phyloP scores from a whole-genome alignment of 257 asterid species.

The Salvia hispanica region DNA sequence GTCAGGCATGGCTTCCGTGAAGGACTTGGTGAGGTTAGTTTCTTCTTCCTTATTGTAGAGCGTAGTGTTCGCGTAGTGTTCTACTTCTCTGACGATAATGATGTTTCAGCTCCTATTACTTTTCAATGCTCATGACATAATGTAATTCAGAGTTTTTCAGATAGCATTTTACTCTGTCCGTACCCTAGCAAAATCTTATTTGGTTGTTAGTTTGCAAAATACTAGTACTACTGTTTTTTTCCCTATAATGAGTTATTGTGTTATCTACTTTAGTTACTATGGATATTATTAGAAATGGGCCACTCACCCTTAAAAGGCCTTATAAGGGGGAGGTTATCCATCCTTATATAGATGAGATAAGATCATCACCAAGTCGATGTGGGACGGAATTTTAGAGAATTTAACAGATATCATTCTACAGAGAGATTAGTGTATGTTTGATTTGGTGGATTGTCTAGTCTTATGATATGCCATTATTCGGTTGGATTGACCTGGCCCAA shows the following conservation, averaged over 20 bases:
- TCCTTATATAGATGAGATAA: too few species aligned
- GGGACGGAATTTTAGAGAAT: too few species aligned
- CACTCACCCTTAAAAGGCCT: too few species aligned
- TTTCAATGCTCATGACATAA: neutral
- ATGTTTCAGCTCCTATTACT: neutral
- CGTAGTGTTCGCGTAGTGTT: neutral
- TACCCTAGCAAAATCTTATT: neutral
- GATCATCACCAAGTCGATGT: too few species aligned
- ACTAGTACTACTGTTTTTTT: neutral
- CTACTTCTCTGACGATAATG: neutral
- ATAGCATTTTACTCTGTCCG: too few species aligned
- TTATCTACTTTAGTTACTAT: conserved; percentile 1
- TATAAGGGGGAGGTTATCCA: too few species aligned
- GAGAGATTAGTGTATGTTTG: neutral
- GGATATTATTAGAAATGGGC: too few species aligned
- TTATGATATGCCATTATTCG: too few species aligned
- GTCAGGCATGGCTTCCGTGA: conserved; percentile 48
- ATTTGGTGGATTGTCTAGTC: too few species aligned
- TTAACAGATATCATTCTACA: neutral
- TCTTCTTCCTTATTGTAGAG: neutral
- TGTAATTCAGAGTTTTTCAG: too few species aligned
- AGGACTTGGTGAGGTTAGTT: conserved; percentile 58
- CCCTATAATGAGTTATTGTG: neutral
- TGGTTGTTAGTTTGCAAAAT: neutral
- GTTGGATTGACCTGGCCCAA: too few species aligned